phyloP scores from a whole-genome alignment of 768 basidiomycete genomes.

The Podaxis carcinomalis region DNA sequence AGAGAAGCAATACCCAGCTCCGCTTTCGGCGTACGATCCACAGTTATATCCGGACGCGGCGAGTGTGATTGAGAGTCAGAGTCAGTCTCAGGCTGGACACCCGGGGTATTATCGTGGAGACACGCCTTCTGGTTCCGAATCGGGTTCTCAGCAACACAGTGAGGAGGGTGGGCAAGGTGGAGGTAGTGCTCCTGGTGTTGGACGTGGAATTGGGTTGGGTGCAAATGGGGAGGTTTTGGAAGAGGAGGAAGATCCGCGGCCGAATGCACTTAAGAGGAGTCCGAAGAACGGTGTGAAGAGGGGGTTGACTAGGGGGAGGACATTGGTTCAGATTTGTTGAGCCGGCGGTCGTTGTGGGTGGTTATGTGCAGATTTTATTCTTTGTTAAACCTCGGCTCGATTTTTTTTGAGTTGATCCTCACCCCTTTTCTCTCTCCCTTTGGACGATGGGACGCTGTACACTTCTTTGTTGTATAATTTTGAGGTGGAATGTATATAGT shows the following conservation, averaged over 20 bases:
- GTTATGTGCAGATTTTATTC: too few species aligned
- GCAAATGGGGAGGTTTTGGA: constrained; percentile 13
- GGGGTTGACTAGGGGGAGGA: constrained; percentile 28
- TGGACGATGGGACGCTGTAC: too few species aligned
- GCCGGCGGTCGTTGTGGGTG: background rate
- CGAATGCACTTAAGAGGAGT: constrained; percentile 9
- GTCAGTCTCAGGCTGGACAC: constrained; percentile 8
- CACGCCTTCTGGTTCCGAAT: background rate
- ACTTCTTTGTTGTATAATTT: too few species aligned
- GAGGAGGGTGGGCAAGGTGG: background rate
- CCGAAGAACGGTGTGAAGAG: constrained; percentile 19
- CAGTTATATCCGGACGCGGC: constrained; percentile 32
- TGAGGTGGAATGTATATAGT: too few species aligned
- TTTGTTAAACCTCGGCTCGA: too few species aligned
- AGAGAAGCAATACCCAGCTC: constrained; percentile 33
- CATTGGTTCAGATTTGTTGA: constrained; percentile 25
- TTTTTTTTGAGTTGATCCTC: too few species aligned
- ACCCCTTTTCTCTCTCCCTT: too few species aligned
- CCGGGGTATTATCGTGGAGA: constrained; percentile 3
- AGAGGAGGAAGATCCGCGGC: constrained; percentile 13
- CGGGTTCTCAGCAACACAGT: background rate
- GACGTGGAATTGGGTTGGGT: background rate
- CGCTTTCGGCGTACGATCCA: constrained; percentile 30
- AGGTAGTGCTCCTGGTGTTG: background rate
- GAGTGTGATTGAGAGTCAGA: constrained; percentile 22